Conservation (phyloP, 345 rosid genomes). For the Nasturtium officinale region DNA sequence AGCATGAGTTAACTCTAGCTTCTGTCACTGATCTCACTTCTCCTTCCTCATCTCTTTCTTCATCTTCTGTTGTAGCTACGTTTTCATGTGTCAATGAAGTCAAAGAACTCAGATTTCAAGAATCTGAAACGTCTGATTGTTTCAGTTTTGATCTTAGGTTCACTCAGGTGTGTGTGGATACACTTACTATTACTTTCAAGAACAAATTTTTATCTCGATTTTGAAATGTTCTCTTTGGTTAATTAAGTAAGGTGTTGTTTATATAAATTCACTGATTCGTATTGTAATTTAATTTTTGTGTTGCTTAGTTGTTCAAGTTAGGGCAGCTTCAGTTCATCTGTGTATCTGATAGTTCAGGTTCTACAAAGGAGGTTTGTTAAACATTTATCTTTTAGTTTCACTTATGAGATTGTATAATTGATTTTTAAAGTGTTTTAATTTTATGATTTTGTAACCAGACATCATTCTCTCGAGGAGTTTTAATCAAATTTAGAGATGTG, state of each 20-base stretch:
- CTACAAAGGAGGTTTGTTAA: constrained; percentile 53
- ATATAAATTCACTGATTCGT: background rate
- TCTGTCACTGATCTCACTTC: constrained; percentile 58
- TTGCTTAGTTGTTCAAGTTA: constrained; percentile 69
- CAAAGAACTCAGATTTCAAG: constrained; percentile 53
- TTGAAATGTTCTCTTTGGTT: constrained; percentile 23
- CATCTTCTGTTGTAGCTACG: constrained; percentile 51
- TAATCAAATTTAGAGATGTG: constrained; percentile 65
- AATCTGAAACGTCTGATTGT: constrained; percentile 44
- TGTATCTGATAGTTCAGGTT: constrained; percentile 51
- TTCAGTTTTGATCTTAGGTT: constrained; percentile 49
- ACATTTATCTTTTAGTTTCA: background rate
- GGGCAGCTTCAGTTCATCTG: constrained; percentile 71
- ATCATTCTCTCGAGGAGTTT: constrained; percentile 63
- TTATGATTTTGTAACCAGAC: constrained; percentile 47
- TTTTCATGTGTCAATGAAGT: constrained; percentile 49
- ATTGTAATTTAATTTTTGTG: background rate
- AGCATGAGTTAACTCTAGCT: constrained; percentile 52
- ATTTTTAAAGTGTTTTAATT: background rate
- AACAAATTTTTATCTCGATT: background rate
- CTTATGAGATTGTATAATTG: background rate
- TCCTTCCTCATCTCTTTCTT: constrained; percentile 39
- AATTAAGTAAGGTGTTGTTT: background rate
- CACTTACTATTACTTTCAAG: background rate
- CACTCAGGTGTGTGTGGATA: constrained; percentile 50